phyloP scores from a whole-genome alignment of 495 filamentous ascomycete species.

The Podospora sp. region DNA sequence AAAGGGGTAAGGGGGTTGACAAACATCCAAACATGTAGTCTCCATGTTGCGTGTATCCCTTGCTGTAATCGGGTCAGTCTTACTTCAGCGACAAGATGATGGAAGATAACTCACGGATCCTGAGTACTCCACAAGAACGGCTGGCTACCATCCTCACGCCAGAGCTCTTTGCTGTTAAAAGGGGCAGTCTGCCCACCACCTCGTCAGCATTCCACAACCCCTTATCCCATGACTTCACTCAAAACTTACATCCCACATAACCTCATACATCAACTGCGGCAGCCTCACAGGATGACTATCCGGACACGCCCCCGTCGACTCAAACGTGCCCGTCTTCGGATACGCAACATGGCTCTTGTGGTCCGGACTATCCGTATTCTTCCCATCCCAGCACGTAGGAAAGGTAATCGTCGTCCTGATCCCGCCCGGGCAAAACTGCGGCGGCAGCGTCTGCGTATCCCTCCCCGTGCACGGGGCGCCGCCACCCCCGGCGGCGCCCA shows the following conservation, averaged over 20 bases:
- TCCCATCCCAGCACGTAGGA: constrained; percentile 57
- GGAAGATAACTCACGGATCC: constrained; percentile 36
- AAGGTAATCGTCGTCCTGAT: constrained; percentile 52
- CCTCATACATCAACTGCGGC: constrained; percentile 55
- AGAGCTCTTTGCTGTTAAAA: constrained; percentile 48
- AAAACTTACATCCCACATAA: constrained; percentile 46
- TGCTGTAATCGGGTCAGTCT: constrained; percentile 19
- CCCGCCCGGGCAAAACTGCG: constrained; percentile 43
- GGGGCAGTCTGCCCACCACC: constrained; percentile 27
- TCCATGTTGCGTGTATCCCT: constrained; percentile 50
- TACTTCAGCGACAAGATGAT: neutral
- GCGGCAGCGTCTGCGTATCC: constrained; percentile 48
- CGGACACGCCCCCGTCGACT: constrained; percentile 45
- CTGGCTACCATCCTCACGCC: constrained; percentile 47
- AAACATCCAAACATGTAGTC: constrained; percentile 56
- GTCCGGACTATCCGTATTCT: constrained; percentile 55
- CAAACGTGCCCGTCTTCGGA: constrained; percentile 43
- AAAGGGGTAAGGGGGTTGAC: no score
- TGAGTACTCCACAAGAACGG: constrained; percentile 54
- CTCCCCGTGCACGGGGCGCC: constrained; percentile 51
- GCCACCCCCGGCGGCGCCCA: constrained; percentile 43
- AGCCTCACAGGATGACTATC: constrained; percentile 48
- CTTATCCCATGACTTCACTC: neutral
- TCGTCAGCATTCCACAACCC: neutral
- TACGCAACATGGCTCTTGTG: constrained; percentile 57